Evolutionary conservation across 106 monocot species (phyloP), one percentile per base, ranked within the genome.

Genomic region (Dendrobium nobile): DNA sequence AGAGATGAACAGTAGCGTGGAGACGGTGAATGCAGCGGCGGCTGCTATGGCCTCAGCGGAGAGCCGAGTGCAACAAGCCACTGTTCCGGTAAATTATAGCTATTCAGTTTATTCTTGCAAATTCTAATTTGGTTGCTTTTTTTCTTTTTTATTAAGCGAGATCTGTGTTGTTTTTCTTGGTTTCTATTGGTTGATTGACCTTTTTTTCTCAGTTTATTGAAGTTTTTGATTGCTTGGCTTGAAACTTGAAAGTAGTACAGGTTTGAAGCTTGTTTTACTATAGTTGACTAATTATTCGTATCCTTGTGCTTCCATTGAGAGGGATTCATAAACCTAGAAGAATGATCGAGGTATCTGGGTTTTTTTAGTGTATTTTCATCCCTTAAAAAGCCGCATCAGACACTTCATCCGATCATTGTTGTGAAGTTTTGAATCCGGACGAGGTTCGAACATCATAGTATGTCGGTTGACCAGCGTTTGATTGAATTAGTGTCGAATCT

Each of bases 31-130:
- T 28, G 74, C 74, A 7, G 74, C 74, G 43, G 74, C 74, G 7
- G 74, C 74, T 24, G 74, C 74, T 19, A 74, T 74, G 7, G 74
- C 43, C 74, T 42, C 74, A 44, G 74, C 74, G 74, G 74, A 74
- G 74, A 74, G 74, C 20, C 17, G 74, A 44, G 74, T 74, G 8
- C 74, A 74, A 37, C 74, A 18, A 43, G 74, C 16, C 22, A 74
- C 41, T 5, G 19, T 74, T 44, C 43, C 74, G 74, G 74, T 74
- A n/a, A 4, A 43, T 33, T 70, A 0, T 5, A 61, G 19, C n/a
- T 61, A 22, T 61, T n/a, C 70, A 70, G 31, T 70, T 26, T 70
- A 13, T 74, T 20, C 4, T 74, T 43, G 43, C n/a, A 18, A 42
- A 41, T 40, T 42, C 42, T 3, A 17, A 42, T 40, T 73, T 40